Evolutionary conservation across 2,329 filamentous ascomycete species (phyloP), one percentile per base, ranked within the genome.

Genomic region (Alternaria incomplexa): DNA sequence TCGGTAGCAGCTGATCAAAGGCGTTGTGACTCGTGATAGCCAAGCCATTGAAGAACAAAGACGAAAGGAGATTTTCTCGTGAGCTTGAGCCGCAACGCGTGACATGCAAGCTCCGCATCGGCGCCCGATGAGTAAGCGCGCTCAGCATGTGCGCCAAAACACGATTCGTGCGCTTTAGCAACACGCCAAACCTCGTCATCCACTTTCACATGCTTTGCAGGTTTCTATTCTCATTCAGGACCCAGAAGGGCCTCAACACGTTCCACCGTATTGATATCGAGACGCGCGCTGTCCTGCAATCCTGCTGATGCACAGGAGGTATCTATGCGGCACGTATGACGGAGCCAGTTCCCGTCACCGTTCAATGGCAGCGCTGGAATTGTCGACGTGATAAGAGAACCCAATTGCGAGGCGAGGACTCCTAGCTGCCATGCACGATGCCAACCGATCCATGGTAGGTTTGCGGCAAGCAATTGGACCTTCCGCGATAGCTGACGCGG

Each of bases 151-250:
- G 47, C 45, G 13, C 44, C 36, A 52, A 44, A 58, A 51, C 47
- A 65, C 64, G 64, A 63, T 50, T 67, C 59, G 54, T 56, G 56
- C 62, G 13, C 8, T 25, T 32, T 32, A 26, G 45, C 45, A 44
- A 15, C 32, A 50, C 28, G 54, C 50, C 53, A 20, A 43, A 54
- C 48, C 26, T 55, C 32, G 44, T 47, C 51, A 32, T 50, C 63
- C 67, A 70, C 65, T 66, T 66, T 70, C 67, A 70, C 67, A 70
- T 70, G 67, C 56, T 55, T 36, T 56, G 58, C 12, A 25, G 15
- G 36, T 25, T 26, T 25, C 30, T 25, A 44, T 26, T 28, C 44
- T 59, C 25, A 58, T 53, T 50, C 48, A 47, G 48, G 64, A 45
- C 53, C 40, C 46, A 56, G 56, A 62, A 59, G 32, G 56, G 50